These are phyloP conservation scores for Botrytis deweyae DNA, from an alignment of 2,329 filamentous ascomycete genomes.

Conservation along the genomic window DNA sequence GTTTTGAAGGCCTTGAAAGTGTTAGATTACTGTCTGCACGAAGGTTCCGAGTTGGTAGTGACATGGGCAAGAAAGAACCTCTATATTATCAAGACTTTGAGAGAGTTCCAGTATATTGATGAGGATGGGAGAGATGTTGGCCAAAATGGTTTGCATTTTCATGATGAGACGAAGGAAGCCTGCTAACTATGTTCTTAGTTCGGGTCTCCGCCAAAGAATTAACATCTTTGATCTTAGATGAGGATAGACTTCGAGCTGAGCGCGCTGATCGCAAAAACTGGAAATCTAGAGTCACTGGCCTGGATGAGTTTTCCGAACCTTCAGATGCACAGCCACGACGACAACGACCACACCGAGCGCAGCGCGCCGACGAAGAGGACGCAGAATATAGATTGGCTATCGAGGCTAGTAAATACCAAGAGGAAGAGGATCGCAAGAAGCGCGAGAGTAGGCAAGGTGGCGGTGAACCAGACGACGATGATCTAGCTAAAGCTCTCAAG, in stretches of 20 bases:
- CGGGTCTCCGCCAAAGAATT: slow-evolving; percentile 95
- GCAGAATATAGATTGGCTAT: slow-evolving; percentile 86
- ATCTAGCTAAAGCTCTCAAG: slow-evolving; percentile 91
- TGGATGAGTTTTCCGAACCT: slow-evolving; percentile 72
- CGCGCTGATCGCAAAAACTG: slow-evolving; percentile 88
- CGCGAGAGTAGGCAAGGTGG: slow-evolving; percentile 59
- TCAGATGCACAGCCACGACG: slow-evolving; percentile 45
- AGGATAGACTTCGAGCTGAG: slow-evolving; percentile 87
- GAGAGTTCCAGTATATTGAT: slow-evolving; percentile 95
- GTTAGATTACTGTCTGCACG: slow-evolving; percentile 94
- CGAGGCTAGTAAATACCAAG: slow-evolving; percentile 92
- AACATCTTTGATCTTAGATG: slow-evolving; percentile 86
- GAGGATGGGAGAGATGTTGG: slow-evolving; percentile 95
- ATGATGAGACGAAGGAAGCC: slow-evolving; percentile 8
- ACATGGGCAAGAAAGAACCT: slow-evolving; percentile 98
- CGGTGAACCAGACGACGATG: slow-evolving; percentile 66
- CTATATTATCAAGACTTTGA: slow-evolving; percentile 97
- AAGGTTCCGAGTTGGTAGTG: slow-evolving; percentile 93
- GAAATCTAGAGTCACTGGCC: slow-evolving; percentile 93
- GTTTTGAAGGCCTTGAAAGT: slow-evolving; percentile 97
- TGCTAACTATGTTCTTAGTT: slow-evolving; percentile 56
- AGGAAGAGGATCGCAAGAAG: slow-evolving; percentile 81
- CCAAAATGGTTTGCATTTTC: slow-evolving; percentile 73
- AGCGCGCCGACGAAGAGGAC: slow-evolving; percentile 74
- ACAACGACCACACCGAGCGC: slow-evolving; percentile 49